A percentile compares a stretch with the other conserved stretches of the same genome.
phyloP scores from a whole-genome alignment of 805 yeast genomes.

The Ogataea ramenticola region DNA sequence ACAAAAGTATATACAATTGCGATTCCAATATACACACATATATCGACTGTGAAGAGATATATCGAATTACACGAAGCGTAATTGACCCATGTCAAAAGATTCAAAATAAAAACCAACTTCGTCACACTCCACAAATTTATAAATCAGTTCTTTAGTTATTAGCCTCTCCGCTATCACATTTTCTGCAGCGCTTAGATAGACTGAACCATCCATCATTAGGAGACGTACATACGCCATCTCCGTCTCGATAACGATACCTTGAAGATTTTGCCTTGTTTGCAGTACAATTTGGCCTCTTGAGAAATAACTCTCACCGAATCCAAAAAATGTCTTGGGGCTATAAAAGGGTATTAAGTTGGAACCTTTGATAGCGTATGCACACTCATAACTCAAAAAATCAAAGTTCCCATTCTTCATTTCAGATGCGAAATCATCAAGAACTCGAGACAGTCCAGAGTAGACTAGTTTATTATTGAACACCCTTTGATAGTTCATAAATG shows the following conservation, averaged over 20 bases:
- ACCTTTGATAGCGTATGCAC: too few relatives aligned
- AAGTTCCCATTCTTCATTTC: too few relatives aligned
- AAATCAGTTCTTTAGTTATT: neutral
- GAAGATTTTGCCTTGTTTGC: neutral
- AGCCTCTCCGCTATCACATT: neutral
- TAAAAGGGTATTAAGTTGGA: neutral
- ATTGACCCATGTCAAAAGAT: neutral
- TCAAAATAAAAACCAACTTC: neutral
- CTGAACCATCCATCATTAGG: neutral
- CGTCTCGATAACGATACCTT: neutral
- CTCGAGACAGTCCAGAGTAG: too few relatives aligned
- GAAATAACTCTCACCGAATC: neutral
- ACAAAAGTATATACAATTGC: too few relatives aligned
- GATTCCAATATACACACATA: too few relatives aligned
- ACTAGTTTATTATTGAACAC: too few relatives aligned
- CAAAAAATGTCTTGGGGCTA: neutral
- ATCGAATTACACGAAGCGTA: neutral
- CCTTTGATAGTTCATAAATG: too few relatives aligned
- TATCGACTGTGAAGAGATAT: too few relatives aligned
- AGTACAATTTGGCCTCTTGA: neutral
- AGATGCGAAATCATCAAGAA: too few relatives aligned
- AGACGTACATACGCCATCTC: neutral
- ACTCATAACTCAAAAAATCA: too few relatives aligned
- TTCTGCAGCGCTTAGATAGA: neutral
- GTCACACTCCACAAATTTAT: neutral